phyloP scores from a whole-genome alignment of 768 basidiomycete genomes.

The Termitomyces sp. region DNA sequence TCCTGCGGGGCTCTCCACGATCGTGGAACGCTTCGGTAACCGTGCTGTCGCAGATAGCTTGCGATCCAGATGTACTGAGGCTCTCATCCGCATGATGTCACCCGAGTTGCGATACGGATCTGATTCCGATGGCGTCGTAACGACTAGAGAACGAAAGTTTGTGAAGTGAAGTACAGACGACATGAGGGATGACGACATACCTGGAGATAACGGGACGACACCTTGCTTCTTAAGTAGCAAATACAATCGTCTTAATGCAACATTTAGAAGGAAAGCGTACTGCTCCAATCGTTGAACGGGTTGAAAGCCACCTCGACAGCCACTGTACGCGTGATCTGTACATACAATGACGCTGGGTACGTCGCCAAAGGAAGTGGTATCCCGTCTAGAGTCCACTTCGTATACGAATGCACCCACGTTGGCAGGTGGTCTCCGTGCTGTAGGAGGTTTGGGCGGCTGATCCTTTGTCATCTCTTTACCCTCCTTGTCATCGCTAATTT shows the following conservation, averaged over 20 bases:
- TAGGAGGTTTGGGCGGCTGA: constrained; percentile 54
- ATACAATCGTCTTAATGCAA: constrained; percentile 88
- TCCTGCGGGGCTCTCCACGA: constrained; percentile 92
- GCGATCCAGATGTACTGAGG: constrained; percentile 82
- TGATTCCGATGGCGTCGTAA: constrained; percentile 34
- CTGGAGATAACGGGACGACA: constrained; percentile 77
- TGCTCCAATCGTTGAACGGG: constrained; percentile 93
- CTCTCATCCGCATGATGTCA: constrained; percentile 94
- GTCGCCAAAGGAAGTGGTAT: constrained; percentile 65
- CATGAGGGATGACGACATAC: constrained; percentile 32
- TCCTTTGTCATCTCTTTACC: constrained; percentile 29
- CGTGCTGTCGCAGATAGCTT: constrained; percentile 93
- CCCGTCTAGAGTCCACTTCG: constrained; percentile 64
- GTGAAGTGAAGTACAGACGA: constrained; percentile 1
- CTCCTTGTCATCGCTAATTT: constrained; percentile 48
- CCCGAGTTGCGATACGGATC: constrained; percentile 83
- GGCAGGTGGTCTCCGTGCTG: constrained; percentile 71
- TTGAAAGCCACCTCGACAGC: constrained; percentile 76
- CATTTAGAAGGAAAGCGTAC: constrained; percentile 95
- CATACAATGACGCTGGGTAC: constrained; percentile 75
- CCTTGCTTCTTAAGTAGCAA: constrained; percentile 83
- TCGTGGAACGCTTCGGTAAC: constrained; percentile 88
- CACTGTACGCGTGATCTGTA: constrained; percentile 64
- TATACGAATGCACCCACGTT: constrained; percentile 77
- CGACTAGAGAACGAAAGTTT: constrained; percentile 17